These are phyloP conservation scores for Oehlia diaphana DNA, from an alignment of 192 early-diverging fungal genomes.

Conservation along the genomic window DNA sequence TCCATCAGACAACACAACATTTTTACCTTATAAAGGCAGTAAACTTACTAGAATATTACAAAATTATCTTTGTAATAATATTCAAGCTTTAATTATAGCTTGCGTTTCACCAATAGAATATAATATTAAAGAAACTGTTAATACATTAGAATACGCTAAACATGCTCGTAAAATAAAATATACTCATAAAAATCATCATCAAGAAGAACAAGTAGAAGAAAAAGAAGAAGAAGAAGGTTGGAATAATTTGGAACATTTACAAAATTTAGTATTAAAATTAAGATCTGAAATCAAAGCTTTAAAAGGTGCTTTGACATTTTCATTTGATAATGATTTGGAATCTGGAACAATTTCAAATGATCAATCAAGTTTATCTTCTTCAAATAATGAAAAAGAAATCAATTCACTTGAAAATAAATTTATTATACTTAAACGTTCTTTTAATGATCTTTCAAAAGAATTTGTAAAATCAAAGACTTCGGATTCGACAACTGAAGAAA, in stretches of 20 bases:
- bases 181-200: constrained; percentile 68
- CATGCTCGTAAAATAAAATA: constrained; percentile 95
- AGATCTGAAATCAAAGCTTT: constrained; percentile 54
- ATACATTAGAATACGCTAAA: constrained; percentile 94
- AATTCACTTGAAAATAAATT: constrained; percentile 49
- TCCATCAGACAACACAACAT: constrained; percentile 52
- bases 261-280: constrained; percentile 62
- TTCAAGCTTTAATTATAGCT: constrained; percentile 91
- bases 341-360: constrained; percentile 13
- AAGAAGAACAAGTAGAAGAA: constrained; percentile 56
- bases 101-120: constrained; percentile 86
- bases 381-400: constrained; percentile 15
- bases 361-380: constrained; percentile 20
- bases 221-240: constrained; percentile 64
- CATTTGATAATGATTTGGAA: neutral
- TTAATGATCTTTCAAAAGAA: constrained; percentile 54
- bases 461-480: constrained; percentile 48
- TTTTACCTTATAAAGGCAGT: constrained; percentile 86
- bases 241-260: constrained; percentile 63
- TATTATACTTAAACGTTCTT: constrained; percentile 49
- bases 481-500: constrained; percentile 48
- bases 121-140: constrained; percentile 88
- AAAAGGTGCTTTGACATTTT: constrained; percentile 12
- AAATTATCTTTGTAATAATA: constrained; percentile 92
- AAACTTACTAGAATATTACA: constrained; percentile 94